Evolutionary conservation across 1,284 basidiomycete genomes (phyloP).

Genomic region (Phlebopus sp.): DNA sequence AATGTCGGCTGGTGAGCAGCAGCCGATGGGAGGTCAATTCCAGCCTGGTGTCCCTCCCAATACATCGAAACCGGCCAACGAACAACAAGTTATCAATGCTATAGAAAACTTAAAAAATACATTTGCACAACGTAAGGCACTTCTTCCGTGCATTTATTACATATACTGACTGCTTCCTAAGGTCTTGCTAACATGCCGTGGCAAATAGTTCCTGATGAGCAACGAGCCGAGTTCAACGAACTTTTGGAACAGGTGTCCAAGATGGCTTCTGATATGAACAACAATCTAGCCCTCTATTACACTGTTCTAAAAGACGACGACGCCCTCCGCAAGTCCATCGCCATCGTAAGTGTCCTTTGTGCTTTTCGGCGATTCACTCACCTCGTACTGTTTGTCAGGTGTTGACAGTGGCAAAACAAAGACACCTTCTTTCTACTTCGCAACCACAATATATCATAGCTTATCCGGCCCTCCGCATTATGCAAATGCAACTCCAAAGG

Average conservation of each 20-base stretch:
- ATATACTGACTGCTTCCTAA: slow-evolving; percentile 13
- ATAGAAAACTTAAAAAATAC: slow-evolving; percentile 35
- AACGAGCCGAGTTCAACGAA: slow-evolving; percentile 48
- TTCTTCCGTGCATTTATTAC: slow-evolving; percentile 11
- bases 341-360: slow-evolving; percentile 47
- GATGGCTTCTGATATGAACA: slow-evolving; percentile 44
- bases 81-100: slow-evolving; percentile 28
- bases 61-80: slow-evolving; percentile 25
- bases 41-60: slow-evolving; percentile 12
- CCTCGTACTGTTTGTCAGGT: slow-evolving; percentile 37
- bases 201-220: slow-evolving; percentile 47
- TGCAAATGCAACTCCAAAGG: slow-evolving; percentile 45
- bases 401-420: slow-evolving; percentile 50
- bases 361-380: slow-evolving; percentile 10
- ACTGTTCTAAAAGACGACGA: slow-evolving; percentile 46
- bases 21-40: slow-evolving; percentile 19
- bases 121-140: slow-evolving; percentile 34
- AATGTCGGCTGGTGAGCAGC: slow-evolving; percentile 20
- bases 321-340: slow-evolving; percentile 43
- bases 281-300: slow-evolving; percentile 47
- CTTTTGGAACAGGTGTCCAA: slow-evolving; percentile 48
- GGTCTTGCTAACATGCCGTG: slow-evolving; percentile 26
- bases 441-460: slow-evolving; percentile 52
- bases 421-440: slow-evolving; percentile 39
- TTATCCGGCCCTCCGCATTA: slow-evolving; percentile 42